Evolutionary conservation across 192 early-diverging fungal species (phyloP).

Genomic region (Mortierella claussenii): DNA sequence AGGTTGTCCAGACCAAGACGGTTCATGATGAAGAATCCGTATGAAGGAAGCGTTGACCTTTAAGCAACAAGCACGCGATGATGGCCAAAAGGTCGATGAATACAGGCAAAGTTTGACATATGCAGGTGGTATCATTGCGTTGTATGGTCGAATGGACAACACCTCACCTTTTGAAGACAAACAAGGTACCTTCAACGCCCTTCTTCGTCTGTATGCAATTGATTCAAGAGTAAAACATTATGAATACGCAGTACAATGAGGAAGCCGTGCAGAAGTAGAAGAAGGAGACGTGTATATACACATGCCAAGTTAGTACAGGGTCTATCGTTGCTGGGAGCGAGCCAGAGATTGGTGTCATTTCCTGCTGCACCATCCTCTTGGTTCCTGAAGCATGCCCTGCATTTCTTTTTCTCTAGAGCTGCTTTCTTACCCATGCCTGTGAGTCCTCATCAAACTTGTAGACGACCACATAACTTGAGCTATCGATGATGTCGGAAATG

Average conservation of each 20-base stretch:
- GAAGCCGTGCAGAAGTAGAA: no score
- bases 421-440: slow-evolving; percentile 79
- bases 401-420: no score
- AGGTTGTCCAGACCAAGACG: slow-evolving; percentile 87
- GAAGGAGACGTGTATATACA: no score
- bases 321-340: no score
- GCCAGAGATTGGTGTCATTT: no score
- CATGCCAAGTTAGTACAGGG: no score
- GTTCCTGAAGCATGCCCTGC: no score
- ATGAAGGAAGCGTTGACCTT: slow-evolving; percentile 67
- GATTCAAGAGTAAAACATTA: no score
- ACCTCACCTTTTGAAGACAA: slow-evolving; percentile 80
- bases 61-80: neutral
- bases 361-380: no score
- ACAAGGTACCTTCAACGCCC: slow-evolving; percentile 92
- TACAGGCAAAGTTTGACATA: neutral
- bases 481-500: slow-evolving; percentile 85
- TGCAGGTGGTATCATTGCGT: no score
- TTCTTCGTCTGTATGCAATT: slow-evolving; percentile 88
- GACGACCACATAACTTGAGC: slow-evolving; percentile 86
- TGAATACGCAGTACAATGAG: no score
- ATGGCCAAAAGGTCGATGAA: neutral
- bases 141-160: no score
- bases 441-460: slow-evolving; percentile 84
- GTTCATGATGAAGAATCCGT: slow-evolving; percentile 91